These are phyloP conservation scores for Bipolaris bicolor DNA, from an alignment of 2,329 filamentous ascomycete species.

Conservation along the genomic window DNA sequence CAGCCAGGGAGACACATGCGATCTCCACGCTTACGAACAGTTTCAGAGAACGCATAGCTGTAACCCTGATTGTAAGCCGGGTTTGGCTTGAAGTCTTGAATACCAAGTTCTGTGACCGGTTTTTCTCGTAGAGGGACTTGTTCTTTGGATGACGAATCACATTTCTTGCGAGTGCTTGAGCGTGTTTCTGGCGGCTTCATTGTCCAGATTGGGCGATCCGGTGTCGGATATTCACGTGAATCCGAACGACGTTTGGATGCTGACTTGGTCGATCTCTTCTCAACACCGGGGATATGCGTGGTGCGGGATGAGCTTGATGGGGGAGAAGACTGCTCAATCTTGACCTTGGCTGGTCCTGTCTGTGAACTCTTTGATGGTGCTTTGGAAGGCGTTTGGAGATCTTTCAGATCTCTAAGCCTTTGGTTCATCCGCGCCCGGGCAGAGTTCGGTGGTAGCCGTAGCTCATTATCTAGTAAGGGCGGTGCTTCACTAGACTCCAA, in stretches of 20 bases:
- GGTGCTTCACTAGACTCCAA: conserved; percentile 37
- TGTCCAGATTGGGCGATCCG: conserved; percentile 33
- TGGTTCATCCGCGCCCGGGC: conserved; percentile 38
- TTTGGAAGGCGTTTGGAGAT: conserved; percentile 22
- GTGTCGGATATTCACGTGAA: conserved; percentile 14
- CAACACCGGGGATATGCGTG: conserved; percentile 9
- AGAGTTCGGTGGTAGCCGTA: conserved; percentile 26
- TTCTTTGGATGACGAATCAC: conserved; percentile 9
- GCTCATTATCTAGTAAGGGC: conserved; percentile 22
- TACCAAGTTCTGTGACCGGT: conserved; percentile 62
- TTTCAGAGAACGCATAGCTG: conserved; percentile 75
- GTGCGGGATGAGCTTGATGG: conserved; percentile 13
- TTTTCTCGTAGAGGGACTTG: conserved; percentile 56
- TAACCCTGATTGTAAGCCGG: conserved; percentile 72
- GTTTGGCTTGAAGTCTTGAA: conserved; percentile 84
- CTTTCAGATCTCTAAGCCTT: conserved; percentile 22
- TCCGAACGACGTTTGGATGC: conserved; percentile 9
- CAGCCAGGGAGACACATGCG: conserved; percentile 77
- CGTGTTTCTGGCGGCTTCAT: conserved; percentile 26
- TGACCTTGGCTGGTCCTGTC: conserved; percentile 19
- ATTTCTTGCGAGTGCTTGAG: conserved; percentile 13
- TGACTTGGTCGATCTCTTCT: conserved; percentile 2
- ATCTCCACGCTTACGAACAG: conserved; percentile 72
- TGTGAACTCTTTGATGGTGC: conserved; percentile 13
- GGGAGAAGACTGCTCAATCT: conserved; percentile 22